Evolutionary conservation across 495 filamentous ascomycete genomes (phyloP), one percentile per base, ranked within the genome.

Genomic region (Aspergillus cristatus): DNA sequence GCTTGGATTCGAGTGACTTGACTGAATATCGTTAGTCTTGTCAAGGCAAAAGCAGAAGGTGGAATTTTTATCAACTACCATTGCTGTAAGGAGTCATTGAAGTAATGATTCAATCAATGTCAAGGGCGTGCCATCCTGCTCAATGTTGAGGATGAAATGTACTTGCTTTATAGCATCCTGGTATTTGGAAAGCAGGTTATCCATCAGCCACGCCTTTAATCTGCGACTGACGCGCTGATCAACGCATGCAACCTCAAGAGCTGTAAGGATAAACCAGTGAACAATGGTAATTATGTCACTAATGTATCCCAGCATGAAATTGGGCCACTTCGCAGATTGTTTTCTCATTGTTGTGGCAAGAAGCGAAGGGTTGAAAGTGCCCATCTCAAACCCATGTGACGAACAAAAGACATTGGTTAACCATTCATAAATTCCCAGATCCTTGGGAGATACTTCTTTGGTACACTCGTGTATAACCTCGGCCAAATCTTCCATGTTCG

Each of bases 31-130:
- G n/a, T 32, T 16, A 32, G 30, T 3, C 13, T 32, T 3, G 30
- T n/a, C 30, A 16, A 32, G 11, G 30, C 13, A 3, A 32, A 32
- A 6, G 30, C 13, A 3, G 30, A 14, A 16, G 30, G 2, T 14
- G 7, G 28, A 6, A 14, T n/a, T 24, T 14, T 4, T 39, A 15
- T 16, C 16, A 5, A 32, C 8, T 40, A 65, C 63, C 50, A 44
- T 40, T 64, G 64, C 35, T 74, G 51, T 0, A 79, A 48, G 24
- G 62, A 67, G 2, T 67, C 60, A 34, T 59, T 71, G 42, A 81
- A 70, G 35, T 69, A 71, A 35, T 74, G 70, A 39, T 77, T 73
- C 7, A 63, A 42, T 73, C 7, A 63, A 42, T 0, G 77, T 82
- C 25, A 63, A 46, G 1, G 65, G 67, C 0, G 41, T 57, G 0